A percentile compares a stretch with the other conserved stretches of the same genome.
phyloP scores from a whole-genome alignment of 2,329 filamentous ascomycete genomes.

The Atkinsonella texensis region DNA sequence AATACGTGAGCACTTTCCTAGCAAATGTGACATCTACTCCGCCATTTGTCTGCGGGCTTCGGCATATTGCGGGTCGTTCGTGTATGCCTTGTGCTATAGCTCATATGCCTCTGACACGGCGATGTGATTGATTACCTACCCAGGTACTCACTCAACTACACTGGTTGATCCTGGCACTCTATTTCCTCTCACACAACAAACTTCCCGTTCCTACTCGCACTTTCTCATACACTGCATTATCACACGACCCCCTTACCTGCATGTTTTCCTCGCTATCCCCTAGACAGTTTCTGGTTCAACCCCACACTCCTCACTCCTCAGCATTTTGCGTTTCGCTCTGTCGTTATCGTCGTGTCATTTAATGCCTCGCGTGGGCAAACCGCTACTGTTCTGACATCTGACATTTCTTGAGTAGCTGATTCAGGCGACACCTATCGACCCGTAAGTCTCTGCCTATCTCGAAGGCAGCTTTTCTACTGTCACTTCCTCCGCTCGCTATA shows the following conservation, averaged over 20 bases:
- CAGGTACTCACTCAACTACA: not conserved
- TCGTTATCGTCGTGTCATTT: conserved; percentile 1
- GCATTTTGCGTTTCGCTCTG: conserved; percentile 6
- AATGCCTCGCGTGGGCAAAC: not conserved
- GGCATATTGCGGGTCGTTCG: not conserved
- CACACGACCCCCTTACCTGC: conserved; percentile 7
- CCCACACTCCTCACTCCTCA: conserved; percentile 13
- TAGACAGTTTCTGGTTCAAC: conserved; percentile 10
- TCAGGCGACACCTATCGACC: conserved; percentile 50
- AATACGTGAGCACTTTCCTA: not conserved
- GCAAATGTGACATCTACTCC: not conserved
- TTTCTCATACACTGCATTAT: conserved; percentile 7
- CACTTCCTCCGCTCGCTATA: conserved; percentile 3
- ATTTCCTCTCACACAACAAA: not conserved
- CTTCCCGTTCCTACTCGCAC: conserved; percentile 1
- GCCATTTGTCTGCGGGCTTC: not conserved
- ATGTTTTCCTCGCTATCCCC: conserved; percentile 1
- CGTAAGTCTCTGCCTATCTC: conserved; percentile 29
- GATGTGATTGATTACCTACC: not conserved
- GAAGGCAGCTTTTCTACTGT: conserved; percentile 1
- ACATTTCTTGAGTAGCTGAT: conserved; percentile 38
- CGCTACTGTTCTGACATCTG: conserved; percentile 22
- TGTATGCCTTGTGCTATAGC: not conserved
- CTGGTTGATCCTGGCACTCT: not conserved
- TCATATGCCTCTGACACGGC: not conserved